Percentiles rank a stretch among this genome's conserved stretches.
These are phyloP conservation scores for Tympanopsis confertula DNA, from an alignment of 2,329 filamentous ascomycete species.

Conservation along the genomic window DNA sequence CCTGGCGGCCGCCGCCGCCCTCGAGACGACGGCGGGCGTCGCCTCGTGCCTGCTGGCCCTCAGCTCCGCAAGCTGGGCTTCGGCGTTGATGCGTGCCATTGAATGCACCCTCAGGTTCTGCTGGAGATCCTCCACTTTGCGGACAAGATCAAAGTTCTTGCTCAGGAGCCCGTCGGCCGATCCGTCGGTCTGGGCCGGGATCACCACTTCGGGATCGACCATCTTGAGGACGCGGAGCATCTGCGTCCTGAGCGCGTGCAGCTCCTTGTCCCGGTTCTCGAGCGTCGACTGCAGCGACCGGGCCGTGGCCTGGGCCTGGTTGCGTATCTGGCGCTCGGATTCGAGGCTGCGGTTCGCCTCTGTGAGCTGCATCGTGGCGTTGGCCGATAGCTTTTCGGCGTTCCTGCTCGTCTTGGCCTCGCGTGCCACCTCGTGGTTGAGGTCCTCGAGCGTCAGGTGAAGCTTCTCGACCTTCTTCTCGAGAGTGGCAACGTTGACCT, in stretches of 20 bases:
- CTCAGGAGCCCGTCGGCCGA: slow-evolving; percentile 53
- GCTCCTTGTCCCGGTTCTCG: slow-evolving; percentile 69
- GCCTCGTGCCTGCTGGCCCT: slow-evolving; percentile 64
- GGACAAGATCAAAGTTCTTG: slow-evolving; percentile 72
- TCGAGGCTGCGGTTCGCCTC: slow-evolving; percentile 84
- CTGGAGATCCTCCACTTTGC: slow-evolving; percentile 79
- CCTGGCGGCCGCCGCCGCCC: slow-evolving; percentile 55
- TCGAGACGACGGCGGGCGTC: slow-evolving; percentile 52
- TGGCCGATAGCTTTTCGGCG: slow-evolving; percentile 78
- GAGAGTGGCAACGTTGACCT: slow-evolving; percentile 68
- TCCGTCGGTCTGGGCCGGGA: slow-evolving; percentile 48
- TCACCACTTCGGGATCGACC: slow-evolving; percentile 65
- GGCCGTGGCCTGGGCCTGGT: slow-evolving; percentile 75
- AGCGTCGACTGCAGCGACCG: slow-evolving; percentile 69
- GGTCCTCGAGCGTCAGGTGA: slow-evolving; percentile 74
- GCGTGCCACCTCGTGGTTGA: slow-evolving; percentile 81
- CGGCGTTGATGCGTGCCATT: slow-evolving; percentile 70
- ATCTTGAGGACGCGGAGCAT: slow-evolving; percentile 74
- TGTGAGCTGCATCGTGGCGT: slow-evolving; percentile 68
- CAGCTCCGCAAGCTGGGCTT: slow-evolving; percentile 69
- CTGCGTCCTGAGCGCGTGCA: slow-evolving; percentile 68
- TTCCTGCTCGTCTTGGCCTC: slow-evolving; percentile 83
- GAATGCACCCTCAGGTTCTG: slow-evolving; percentile 75
- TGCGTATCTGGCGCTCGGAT: slow-evolving; percentile 74
- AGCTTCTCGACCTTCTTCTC: slow-evolving; percentile 95